Evolutionary conservation across 257 asterid species (phyloP).

Genomic region (Plantago ovata): DNA sequence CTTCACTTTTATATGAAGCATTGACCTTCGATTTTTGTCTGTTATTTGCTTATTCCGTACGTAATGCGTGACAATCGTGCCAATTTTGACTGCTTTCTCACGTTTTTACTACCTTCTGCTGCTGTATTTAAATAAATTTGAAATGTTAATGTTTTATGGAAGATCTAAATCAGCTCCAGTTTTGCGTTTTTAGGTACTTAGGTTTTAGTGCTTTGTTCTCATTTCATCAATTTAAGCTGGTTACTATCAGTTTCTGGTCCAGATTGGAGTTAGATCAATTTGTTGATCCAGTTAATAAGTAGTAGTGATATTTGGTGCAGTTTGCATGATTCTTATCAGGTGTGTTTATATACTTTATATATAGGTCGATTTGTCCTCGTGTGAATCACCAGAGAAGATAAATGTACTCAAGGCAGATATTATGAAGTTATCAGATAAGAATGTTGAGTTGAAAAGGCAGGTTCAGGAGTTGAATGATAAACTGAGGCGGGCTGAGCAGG

Average conservation of each 20-base stretch:
- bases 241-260: neutral
- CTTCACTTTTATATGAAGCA: neutral
- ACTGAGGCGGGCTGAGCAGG: conserved; percentile 45
- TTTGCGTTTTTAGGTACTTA: too few relatives aligned
- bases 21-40: neutral
- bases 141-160: neutral
- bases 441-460: conserved; percentile 52
- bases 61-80: conserved; percentile 3
- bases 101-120: neutral
- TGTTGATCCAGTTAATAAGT: too few relatives aligned
- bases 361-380: conserved; percentile 47
- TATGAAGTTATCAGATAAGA: conserved; percentile 43
- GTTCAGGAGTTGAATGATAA: conserved; percentile 59
- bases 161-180: neutral
- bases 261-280: neutral
- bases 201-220: neutral
- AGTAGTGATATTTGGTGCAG: too few relatives aligned
- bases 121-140: neutral
- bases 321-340: neutral
- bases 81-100: neutral
- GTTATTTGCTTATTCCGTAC: neutral
- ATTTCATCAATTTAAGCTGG: neutral
- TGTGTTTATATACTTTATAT: conserved; percentile 15
- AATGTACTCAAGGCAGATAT: conserved; percentile 48
- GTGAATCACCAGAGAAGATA: conserved; percentile 46